phyloP scores from a whole-genome alignment of 352 stramenopile genomes.

The Pythium rishiriense region DNA sequence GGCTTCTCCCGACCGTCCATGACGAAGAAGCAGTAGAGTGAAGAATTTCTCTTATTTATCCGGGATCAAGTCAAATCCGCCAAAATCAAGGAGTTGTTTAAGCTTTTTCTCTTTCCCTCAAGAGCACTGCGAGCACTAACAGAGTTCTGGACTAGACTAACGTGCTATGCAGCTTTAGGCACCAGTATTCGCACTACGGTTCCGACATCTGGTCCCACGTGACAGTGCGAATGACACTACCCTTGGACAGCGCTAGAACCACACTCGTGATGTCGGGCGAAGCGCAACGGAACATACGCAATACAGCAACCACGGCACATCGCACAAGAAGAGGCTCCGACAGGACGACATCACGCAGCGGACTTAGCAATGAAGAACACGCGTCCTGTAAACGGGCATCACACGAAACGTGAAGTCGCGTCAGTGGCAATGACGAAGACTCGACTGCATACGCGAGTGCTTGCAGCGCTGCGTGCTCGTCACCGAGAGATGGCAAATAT shows the following conservation, averaged over 20 bases:
- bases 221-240: background rate
- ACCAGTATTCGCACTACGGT: no score
- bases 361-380: background rate
- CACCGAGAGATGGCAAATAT: background rate
- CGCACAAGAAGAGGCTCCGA: constrained; percentile 1
- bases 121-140: no score
- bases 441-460: background rate
- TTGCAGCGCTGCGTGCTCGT: background rate
- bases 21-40: constrained; percentile 26
- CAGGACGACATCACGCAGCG: background rate
- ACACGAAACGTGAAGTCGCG: background rate
- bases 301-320: background rate
- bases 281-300: background rate
- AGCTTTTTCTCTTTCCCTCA: no score
- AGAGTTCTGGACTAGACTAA: no score
- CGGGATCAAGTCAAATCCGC: background rate
- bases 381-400: background rate
- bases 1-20: constrained; percentile 32
- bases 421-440: background rate
- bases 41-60: constrained; percentile 18
- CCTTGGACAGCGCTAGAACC: background rate
- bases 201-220: background rate
- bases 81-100: no score
- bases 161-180: no score
- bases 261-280: background rate